Evolutionary conservation across 805 yeast species (phyloP), one percentile per base, ranked within the genome.

Genomic region (Danielia reshetovae): DNA sequence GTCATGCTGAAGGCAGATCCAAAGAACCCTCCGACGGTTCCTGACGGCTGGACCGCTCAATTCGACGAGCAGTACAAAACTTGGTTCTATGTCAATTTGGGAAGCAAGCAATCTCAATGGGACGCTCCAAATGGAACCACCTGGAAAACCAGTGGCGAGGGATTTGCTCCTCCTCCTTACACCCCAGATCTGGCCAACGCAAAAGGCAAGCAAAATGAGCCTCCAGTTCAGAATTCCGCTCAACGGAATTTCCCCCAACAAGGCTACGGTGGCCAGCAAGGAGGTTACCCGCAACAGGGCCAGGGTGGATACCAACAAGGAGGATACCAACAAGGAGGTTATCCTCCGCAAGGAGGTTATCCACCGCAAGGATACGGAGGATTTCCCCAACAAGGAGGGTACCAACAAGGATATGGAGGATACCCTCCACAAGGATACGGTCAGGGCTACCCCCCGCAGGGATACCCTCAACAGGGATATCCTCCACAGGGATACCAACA

Each of bases 91-190:
- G 95, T 90, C n/a, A 69, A 87, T 48, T 61, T 84, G 44, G 51
- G 68, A 11, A 75, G 85, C 10, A 81, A 84, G 40, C 66, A 76
- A 46, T 85, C 96, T 0, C 96, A 88, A 58, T 90, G 97, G 97
- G 95, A 85, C 34, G 77, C 79, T 10, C 97, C 96, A 11, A 39
- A 41, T 8, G 82, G 82, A 1, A 75, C 85, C 0, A 54, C 46
- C 2, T 72, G 74, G 54, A 29, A 29, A n/a, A 35, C 14, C 3
- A 38, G 33, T 3, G 39, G 33, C 3, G 34, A 34, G 14, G 60
- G 48, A 7, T 57, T 51, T 3, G 66, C 68, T 2, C 79, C 81
- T 7, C 75, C 76, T 2, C 59, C 70, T n/a, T 57, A 54, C 51
- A 59, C 42, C 41, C 55, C 54, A 30, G 39, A 5, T 23, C 25